phyloP scores from a whole-genome alignment of 805 yeast genomes.

The Ogataea zsoltii region DNA sequence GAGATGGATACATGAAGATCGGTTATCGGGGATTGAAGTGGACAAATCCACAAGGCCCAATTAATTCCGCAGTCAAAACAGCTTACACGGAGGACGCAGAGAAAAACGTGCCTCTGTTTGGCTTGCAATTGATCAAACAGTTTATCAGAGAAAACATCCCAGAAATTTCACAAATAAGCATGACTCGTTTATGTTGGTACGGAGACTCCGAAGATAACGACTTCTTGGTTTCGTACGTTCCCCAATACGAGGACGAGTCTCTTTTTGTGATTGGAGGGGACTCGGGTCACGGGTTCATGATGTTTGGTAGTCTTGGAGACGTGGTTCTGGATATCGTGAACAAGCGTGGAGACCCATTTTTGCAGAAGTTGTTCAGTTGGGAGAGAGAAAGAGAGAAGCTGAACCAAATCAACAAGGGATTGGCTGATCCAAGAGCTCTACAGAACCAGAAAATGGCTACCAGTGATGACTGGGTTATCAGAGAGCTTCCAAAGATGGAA shows the following conservation, averaged over 20 bases:
- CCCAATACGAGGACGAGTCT: background rate
- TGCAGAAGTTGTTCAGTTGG: background rate
- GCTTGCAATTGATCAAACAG: slow-evolving; percentile 3
- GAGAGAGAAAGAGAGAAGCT: slow-evolving; percentile 2
- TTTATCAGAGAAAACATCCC: slow-evolving; percentile 1
- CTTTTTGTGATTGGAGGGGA: slow-evolving; percentile 2
- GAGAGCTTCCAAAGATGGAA: background rate
- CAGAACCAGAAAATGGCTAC: slow-evolving; percentile 4
- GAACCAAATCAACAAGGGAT: slow-evolving; percentile 1
- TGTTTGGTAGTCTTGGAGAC: slow-evolving; percentile 4
- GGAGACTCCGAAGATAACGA: slow-evolving; percentile 5
- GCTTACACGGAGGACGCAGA: background rate
- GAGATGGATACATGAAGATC: slow-evolving; percentile 3
- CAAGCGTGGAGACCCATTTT: background rate
- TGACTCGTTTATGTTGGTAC: slow-evolving; percentile 4
- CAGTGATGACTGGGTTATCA: background rate
- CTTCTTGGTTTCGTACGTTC: slow-evolving; percentile 1
- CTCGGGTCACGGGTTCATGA: slow-evolving; percentile 2
- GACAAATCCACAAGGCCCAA: slow-evolving; percentile 1
- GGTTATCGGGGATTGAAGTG: slow-evolving; percentile 3
- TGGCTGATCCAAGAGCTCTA: background rate
- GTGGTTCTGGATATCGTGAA: slow-evolving; percentile 1
- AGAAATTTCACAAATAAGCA: background rate
- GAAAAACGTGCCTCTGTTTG: slow-evolving; percentile 1
- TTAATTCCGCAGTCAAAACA: slow-evolving; percentile 1